These are phyloP conservation scores for Debaryomycetaceae sp. DNA, from an alignment of 1,139 yeast genomes.

Conservation along the genomic window DNA sequence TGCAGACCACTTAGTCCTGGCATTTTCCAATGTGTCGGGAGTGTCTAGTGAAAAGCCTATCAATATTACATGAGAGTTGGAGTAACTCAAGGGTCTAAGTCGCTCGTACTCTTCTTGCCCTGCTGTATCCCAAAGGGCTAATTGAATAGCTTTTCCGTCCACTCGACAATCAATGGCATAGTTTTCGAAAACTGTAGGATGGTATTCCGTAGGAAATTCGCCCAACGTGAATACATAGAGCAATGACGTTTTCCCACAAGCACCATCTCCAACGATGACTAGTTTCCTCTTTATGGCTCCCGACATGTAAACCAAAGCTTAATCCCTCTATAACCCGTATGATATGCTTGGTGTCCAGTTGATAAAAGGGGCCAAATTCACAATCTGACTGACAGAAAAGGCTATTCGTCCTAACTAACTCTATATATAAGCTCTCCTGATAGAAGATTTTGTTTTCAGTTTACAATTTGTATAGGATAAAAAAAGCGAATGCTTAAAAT, in stretches of 20 bases:
- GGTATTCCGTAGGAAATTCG: conserved; percentile 79
- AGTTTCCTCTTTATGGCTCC: conserved; percentile 59
- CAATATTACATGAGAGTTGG: conserved; percentile 69
- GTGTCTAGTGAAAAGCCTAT: conserved; percentile 71
- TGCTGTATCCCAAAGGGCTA: conserved; percentile 95
- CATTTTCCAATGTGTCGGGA: conserved; percentile 67
- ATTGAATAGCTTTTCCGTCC: conserved; percentile 85
- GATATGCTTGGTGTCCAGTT: too few relatives aligned
- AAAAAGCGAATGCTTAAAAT: too few relatives aligned
- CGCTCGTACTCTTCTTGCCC: conserved; percentile 91
- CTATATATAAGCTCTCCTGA: too few relatives aligned
- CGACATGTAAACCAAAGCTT: background rate
- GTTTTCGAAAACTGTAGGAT: conserved; percentile 94
- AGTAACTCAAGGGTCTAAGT: conserved; percentile 76
- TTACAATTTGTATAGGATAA: too few relatives aligned
- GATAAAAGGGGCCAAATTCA: too few relatives aligned
- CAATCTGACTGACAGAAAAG: too few relatives aligned
- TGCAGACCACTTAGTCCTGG: conserved; percentile 67
- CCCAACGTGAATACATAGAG: conserved; percentile 90
- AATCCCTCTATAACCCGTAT: too few relatives aligned
- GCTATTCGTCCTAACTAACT: too few relatives aligned
- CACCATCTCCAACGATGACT: conserved; percentile 94
- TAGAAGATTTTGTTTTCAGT: too few relatives aligned
- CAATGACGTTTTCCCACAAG: conserved; percentile 90
- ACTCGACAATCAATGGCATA: conserved; percentile 91